Evolutionary conservation across 345 rosid species (phyloP), one percentile per base, ranked within the genome.

Genomic region (Pistacia vera): DNA sequence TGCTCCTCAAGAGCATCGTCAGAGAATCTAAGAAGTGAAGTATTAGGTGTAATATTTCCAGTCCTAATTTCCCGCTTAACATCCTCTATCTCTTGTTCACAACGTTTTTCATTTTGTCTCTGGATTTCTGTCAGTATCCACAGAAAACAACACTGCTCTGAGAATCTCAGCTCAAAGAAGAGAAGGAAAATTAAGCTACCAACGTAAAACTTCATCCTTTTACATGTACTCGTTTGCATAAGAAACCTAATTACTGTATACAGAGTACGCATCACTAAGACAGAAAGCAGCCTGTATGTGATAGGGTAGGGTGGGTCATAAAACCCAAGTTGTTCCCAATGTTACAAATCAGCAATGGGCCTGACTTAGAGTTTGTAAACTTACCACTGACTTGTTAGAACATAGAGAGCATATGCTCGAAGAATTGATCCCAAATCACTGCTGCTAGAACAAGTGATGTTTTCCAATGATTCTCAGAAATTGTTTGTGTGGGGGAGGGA

Each of bases 1-100:
- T 96, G 99, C 81, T 96, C 98, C 56, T 96, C 99, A 66, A 96
- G 85, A 62, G 89, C 91, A 41, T 92, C 98, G 36, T 93, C 97
- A 0, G 99, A 93, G 88, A 96, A 96, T 77, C 85, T 88, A 60
- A 84, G 30, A 63, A 80, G 84, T 62, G 94, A 84, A 48, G 87
- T 75, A 77, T 81, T 84, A 8, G 93, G 83, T 48, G 88, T 78
- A 66, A 83, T 80, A 80, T 77, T 90, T 56, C 92, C 94, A 64
- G 91, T 81, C 80, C 84, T 88, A 44, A 86, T 68, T 25, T 92
- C 91, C 17, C 76, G 86, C 86, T 88, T 89, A 79, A 90, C 84
- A 56, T 92, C 94, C 25, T 96, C 99, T 60, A 96, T 90, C 83
- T 96, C 99, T 77, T 83, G 87, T 71, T 92, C 95, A 68, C 99